phyloP scores from a whole-genome alignment of 441 rosid species.

The Kokia cookei region DNA sequence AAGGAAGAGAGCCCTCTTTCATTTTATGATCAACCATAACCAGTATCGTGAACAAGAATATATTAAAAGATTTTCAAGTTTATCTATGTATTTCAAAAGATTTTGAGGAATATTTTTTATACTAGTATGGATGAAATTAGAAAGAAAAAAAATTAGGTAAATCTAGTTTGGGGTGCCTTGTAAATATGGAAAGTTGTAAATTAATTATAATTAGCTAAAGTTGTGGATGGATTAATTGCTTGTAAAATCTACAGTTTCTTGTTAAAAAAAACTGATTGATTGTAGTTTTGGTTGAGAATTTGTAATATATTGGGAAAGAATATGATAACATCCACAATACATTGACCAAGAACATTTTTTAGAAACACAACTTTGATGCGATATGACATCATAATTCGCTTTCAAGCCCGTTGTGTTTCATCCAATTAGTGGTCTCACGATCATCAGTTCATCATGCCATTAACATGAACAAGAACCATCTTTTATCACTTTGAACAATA shows the following conservation, averaged over 20 bases:
- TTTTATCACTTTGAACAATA: no score
- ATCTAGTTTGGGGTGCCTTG: background rate
- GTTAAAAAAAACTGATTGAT: background rate
- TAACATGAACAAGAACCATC: no score
- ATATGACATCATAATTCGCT: no score
- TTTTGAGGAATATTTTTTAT: background rate
- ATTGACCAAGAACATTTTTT: no score
- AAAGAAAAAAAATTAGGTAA: background rate
- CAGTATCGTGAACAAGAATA: background rate
- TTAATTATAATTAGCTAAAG: background rate
- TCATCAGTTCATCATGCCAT: no score
- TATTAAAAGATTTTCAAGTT: background rate
- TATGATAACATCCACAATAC: no score
- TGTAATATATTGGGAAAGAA: no score
- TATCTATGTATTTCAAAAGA: background rate
- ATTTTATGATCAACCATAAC: conserved; percentile 16
- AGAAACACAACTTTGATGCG: no score
- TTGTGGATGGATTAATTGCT: background rate
- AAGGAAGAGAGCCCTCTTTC: conserved; percentile 27
- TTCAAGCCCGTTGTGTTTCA: no score
- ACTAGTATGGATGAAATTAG: background rate
- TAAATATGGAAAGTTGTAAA: background rate
- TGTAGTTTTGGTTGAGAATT: no score
- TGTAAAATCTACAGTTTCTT: background rate
- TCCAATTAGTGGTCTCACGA: no score